A percentile compares a stretch with the other conserved stretches of the same genome.
Conservation (phyloP, 371 early-diverging fungal species). For the Chytridiales sp. region DNA sequence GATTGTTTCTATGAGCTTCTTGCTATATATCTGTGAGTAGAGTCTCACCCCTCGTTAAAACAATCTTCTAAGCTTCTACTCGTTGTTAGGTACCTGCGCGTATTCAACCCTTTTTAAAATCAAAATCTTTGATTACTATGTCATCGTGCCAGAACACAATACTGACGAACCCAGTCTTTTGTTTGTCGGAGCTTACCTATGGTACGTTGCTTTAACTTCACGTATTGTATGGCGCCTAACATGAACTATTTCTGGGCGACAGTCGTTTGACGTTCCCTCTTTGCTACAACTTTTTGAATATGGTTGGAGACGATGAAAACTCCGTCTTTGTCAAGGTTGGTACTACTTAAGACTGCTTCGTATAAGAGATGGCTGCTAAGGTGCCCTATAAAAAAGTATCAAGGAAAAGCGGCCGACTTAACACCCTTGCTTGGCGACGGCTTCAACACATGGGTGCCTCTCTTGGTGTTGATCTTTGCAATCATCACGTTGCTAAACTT, state of each 20-base stretch:
- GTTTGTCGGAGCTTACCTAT: conserved; percentile 87
- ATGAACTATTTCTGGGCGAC: background rate
- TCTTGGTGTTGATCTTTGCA: conserved; percentile 74
- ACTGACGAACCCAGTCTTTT: conserved; percentile 85
- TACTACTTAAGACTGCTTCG: background rate
- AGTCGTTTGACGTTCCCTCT: conserved; percentile 72
- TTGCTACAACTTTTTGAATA: conserved; percentile 90
- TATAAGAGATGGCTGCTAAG: background rate
- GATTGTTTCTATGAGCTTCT: conserved; percentile 70
- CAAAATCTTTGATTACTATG: conserved; percentile 78
- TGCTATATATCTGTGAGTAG: conserved; percentile 90
- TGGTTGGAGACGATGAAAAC: conserved; percentile 54
- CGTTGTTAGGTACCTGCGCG: no score
- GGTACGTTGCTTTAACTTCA: conserved; percentile 31
- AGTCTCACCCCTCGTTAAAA: no score
- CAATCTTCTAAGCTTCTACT: no score
- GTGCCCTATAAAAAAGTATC: conserved; percentile 36
- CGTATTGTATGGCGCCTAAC: background rate
- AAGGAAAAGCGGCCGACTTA: conserved; percentile 64
- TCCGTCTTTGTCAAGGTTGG: conserved; percentile 46
- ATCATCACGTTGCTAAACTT: conserved; percentile 73
- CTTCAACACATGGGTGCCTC: conserved; percentile 88
- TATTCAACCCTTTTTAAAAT: conserved; percentile 86
- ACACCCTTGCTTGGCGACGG: conserved; percentile 84
- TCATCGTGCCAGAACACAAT: conserved; percentile 85